Evolutionary conservation across 352 stramenopile genomes (phyloP), one percentile per base, ranked within the genome.

Genomic region (Pythium guiyangense): DNA sequence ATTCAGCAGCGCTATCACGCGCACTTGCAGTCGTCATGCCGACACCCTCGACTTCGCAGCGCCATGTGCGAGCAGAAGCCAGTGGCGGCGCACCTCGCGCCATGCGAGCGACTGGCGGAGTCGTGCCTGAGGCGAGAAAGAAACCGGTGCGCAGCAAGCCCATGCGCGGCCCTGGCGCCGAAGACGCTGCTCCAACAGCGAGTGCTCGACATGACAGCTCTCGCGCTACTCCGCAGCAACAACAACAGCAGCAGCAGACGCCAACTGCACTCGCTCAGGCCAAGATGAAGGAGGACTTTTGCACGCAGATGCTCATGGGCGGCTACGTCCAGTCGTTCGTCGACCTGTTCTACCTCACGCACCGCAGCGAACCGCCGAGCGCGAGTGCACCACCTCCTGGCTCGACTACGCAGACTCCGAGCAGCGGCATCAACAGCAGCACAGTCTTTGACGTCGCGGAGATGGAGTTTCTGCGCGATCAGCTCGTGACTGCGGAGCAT

Each of bases 311-410:
- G 54, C 76, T 97, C 14, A 77, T 88, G 60, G 71, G 74, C 25
- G 92, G 92, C 34, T 96, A 96, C 65, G 91, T 97, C 40, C 91
- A 97, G 66, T 94, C 84, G 9, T 98, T 86, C 60, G 89, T 97
- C n/a, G 92, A 98, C 67, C 81, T 98, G 44, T 97, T 97, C 60
- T 97, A 98, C 73, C 81, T 98, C 20, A 95, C 84, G 17, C 90
- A 97, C 62, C 83, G 88, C 43, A 73, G 88, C 20, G 79, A 82
- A 37, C 57, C 71, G 4, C n/a, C n/a, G n/a, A n/a, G n/a, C n/a
- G n/a, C n/a, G n/a, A n/a, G n/a, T n/a, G n/a, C n/a, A n/a, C n/a
- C n/a, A n/a, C n/a, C n/a, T n/a, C n/a, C n/a, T n/a, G n/a, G n/a
- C n/a, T n/a, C n/a, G n/a, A n/a, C n/a, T n/a, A n/a, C n/a, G n/a